Base-by-base conservation (phyloP, 2,329 filamentous ascomycete species). In the Penicillium sp. region DNA sequence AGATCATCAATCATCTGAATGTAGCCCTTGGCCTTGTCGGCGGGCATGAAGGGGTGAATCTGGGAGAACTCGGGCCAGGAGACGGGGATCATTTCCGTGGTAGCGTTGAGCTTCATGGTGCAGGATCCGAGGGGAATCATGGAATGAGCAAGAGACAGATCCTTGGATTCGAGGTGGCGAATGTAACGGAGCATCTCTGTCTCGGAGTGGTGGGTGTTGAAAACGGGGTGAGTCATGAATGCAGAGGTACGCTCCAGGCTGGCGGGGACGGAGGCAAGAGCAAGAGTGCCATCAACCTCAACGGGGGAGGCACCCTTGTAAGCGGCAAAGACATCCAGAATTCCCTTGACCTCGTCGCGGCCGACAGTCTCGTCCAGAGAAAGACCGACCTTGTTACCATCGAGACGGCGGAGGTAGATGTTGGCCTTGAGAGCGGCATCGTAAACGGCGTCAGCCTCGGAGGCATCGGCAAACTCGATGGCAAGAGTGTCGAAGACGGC, bases 101-200 rank as follows among this genome's bases (percentile, higher is more conserved):
- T 95, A 45, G 90, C 91, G 76, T 97, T 97, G 56, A 97, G 87
- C 83, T 98, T 98, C 94, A 98, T 98, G 14, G 94, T 98, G 82
- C 94, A 98, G 1, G 94, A 97, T 22, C 94, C 94, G 1, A 98
- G 85, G 2, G 94, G 93, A 63, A 98, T 98, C 94, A 98, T 98
- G 16, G 93, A 97, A 80, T 98, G 94, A 2, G 93, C 91, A 5
- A 97, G 84, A 1, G 94, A 97, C 14, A 98, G 81, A 74, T 98
- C 94, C 81, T 96, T 97, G 54, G 93, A 96, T 75, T 96, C 90
- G 5, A 98, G 83, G 74, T 97, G 92, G 74, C 94, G 85, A 70
- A 98, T 97, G 79, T 98, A 98, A 46, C 94, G 89, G 54, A 98
- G 83, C 70, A 98, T 85, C 78, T 97, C 92, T 0, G 94, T 97